Evolutionary conservation across 768 basidiomycete species (phyloP), one percentile per base, ranked within the genome.

Genomic region (Inosperma sp.): DNA sequence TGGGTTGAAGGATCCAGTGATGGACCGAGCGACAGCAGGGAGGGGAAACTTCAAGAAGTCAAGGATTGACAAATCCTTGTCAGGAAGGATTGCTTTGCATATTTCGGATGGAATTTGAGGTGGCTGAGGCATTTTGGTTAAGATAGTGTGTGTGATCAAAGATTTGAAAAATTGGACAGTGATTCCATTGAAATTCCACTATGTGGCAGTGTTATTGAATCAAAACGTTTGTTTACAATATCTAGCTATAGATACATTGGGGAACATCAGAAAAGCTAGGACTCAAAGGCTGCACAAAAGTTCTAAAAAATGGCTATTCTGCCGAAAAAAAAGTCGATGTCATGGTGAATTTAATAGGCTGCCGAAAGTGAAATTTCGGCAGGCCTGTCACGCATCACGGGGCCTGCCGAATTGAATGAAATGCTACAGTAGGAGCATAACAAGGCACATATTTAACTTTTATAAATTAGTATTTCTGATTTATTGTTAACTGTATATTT

Each of bases 371-470:
- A 29, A 52, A 57, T 23, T 57, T 55, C 27, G 46, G 43, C 46
- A 35, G 43, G 26, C 17, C 17, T 39, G 50, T 59, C 56, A 59
- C 50, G 39, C 34, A 34, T 59, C 58, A 59, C 56, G 36, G 37
- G 22, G 47, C 49, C 53, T 51, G 53, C 43, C 52, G n/a, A n/a
- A n/a, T n/a, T n/a, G n/a, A n/a, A n/a, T n/a, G n/a, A n/a, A n/a
- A n/a, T n/a, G n/a, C n/a, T 33, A 33, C 31, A 33, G 31, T 33
- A 33, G 9, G 9, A 33, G 31, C 31, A 16, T 16, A 16, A 33
- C 31, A 9, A 33, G 31, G n/a, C n/a, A n/a, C n/a, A n/a, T n/a
- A n/a, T n/a, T n/a, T n/a, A n/a, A n/a, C n/a, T n/a, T n/a, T n/a
- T n/a, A n/a, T n/a, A n/a, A n/a, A n/a, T n/a, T n/a, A n/a, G n/a